These are phyloP conservation scores for Raffaelea ambrosiae DNA, from an alignment of 2,329 filamentous ascomycete genomes.

Conservation along the genomic window DNA sequence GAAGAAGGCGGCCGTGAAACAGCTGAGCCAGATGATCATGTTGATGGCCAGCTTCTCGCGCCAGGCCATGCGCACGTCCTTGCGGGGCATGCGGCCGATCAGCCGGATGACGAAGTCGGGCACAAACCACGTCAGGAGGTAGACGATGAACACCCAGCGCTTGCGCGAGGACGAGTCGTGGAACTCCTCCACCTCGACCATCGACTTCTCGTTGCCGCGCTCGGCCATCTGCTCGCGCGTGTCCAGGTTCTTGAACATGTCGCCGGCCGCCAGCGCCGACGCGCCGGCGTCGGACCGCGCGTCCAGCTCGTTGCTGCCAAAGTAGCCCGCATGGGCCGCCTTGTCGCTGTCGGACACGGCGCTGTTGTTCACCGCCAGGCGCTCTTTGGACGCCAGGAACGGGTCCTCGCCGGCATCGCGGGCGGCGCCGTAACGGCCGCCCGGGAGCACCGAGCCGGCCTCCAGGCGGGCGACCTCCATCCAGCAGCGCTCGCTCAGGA, in stretches of 20 bases:
- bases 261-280: constrained; percentile 83
- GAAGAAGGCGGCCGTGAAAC: constrained; percentile 73
- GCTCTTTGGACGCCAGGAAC: constrained; percentile 57
- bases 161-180: constrained; percentile 72
- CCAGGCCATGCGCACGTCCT: constrained; percentile 90
- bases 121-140: constrained; percentile 74
- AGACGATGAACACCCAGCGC: constrained; percentile 83
- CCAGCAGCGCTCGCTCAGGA: constrained; percentile 94
- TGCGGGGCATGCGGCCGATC: constrained; percentile 78
- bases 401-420: constrained; percentile 58
- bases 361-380: constrained; percentile 41
- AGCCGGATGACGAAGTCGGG: constrained; percentile 74
- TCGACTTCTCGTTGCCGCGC: constrained; percentile 82
- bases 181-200: constrained; percentile 84
- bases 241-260: constrained; percentile 97
- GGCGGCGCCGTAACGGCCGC: constrained; percentile 41
- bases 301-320: constrained; percentile 70
- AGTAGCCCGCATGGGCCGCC: constrained; percentile 62
- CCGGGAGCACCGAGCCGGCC: constrained; percentile 35
- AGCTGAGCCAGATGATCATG: constrained; percentile 88
- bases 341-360: constrained; percentile 63
- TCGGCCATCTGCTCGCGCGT: constrained; percentile 92
- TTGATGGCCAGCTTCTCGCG: constrained; percentile 98
- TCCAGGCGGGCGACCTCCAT: constrained; percentile 78
- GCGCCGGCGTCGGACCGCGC: constrained; percentile 82